These are phyloP conservation scores for Pyrenochaeta sp. DNA, from an alignment of 2,329 filamentous ascomycete species.

Conservation along the genomic window DNA sequence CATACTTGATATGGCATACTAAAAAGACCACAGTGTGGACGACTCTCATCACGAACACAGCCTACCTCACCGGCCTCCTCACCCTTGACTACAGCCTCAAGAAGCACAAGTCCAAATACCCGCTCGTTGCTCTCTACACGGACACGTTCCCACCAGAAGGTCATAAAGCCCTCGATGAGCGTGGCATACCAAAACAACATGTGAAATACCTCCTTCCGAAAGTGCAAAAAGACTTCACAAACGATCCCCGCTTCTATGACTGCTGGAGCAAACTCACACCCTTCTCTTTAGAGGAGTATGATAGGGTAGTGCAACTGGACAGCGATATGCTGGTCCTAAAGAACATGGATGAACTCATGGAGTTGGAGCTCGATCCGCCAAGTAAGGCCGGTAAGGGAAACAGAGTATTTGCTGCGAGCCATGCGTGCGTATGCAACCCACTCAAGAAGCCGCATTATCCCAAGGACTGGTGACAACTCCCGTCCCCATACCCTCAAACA, in stretches of 20 bases:
- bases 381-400: constrained; percentile 62
- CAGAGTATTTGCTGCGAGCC: constrained; percentile 80
- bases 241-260: constrained; percentile 86
- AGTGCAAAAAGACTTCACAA: constrained; percentile 70
- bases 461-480: constrained; percentile 66
- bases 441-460: constrained; percentile 82
- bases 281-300: constrained; percentile 79
- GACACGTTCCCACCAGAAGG: constrained; percentile 75
- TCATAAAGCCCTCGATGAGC: constrained; percentile 71
- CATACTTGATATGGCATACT: constrained; percentile 19
- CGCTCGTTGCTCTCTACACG: constrained; percentile 84
- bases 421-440: constrained; percentile 89
- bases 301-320: constrained; percentile 83
- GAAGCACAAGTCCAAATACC: constrained; percentile 71
- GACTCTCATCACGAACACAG: constrained; percentile 83
- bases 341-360: constrained; percentile 95
- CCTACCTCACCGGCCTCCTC: constrained; percentile 82
- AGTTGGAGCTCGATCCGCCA: constrained; percentile 73
- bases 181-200: constrained; percentile 73
- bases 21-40: constrained; percentile 74
- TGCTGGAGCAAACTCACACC: constrained; percentile 88
- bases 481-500: background rate
- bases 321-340: constrained; percentile 83
- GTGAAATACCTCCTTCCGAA: constrained; percentile 78
- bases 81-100: constrained; percentile 82